phyloP scores from a whole-genome alignment of 1,139 yeast species.

The Lodderomyces theae region DNA sequence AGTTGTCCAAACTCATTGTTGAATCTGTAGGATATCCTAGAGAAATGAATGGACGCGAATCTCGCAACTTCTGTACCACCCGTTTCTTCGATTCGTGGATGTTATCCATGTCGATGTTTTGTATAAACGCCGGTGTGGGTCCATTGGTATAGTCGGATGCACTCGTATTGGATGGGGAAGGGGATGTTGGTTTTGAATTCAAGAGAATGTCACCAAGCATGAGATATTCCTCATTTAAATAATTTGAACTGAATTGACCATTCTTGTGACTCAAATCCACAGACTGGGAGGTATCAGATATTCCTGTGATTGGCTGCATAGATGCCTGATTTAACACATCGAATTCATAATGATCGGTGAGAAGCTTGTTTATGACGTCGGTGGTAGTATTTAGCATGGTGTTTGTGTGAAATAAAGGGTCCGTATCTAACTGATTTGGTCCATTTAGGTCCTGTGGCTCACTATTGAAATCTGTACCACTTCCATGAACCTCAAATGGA shows the following conservation, averaged over 20 bases:
- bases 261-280: conserved; percentile 4
- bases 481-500: background rate
- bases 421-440: conserved; percentile 6
- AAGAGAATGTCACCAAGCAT: conserved; percentile 56
- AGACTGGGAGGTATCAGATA: conserved; percentile 1
- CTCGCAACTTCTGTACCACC: conserved; percentile 24
- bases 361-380: conserved; percentile 36
- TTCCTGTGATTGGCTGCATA: conserved; percentile 5
- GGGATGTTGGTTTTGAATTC: conserved; percentile 52
- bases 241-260: conserved; percentile 27
- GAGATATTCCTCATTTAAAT: conserved; percentile 53
- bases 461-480: background rate
- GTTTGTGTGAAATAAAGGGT: conserved; percentile 13
- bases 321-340: conserved; percentile 9
- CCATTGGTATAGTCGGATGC: conserved; percentile 23
- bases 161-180: conserved; percentile 37
- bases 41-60: conserved; percentile 43
- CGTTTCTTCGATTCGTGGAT: conserved; percentile 15
- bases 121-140: conserved; percentile 16
- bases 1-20: conserved; percentile 11
- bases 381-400: conserved; percentile 37
- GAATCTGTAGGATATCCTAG: conserved; percentile 29
- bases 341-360: conserved; percentile 13
- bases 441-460: conserved; percentile 4
- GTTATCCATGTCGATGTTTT: conserved; percentile 11